Evolutionary conservation across 257 asterid genomes (phyloP), one percentile per base, ranked within the genome.

Genomic region (Przewalskia tangutica): DNA sequence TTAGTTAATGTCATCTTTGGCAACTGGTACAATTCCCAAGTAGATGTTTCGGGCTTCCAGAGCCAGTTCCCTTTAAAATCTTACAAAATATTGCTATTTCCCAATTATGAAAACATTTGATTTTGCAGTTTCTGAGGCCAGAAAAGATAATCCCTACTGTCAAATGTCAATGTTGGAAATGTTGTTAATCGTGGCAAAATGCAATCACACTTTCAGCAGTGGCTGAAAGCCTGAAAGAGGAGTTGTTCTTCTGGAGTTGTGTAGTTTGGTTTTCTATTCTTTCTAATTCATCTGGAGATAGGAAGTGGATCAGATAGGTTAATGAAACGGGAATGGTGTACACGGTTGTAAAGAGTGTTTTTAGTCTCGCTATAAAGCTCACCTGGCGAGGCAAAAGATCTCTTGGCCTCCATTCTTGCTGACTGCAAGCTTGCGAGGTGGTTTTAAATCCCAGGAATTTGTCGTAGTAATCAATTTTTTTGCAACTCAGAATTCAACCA

Each of bases 121-220:
- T 48, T 20, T 42, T 77, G 64, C 81, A 85, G 85, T 85, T 85
- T 79, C 40, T 85, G 66, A 79, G 81, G 83, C 87, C 87, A 2
- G 82, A 77, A 60, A 85, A 77, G 79, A 82, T 85, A 56, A 85
- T 85, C 66, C 87, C 87, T 40, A 85, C 87, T 18, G 85, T 85
- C 12, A 13, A 40, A 44, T 54, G 40, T 40, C 70, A 85, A 85
- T 78, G 81, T 77, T 58, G 87, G 87, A 65, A 85, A 55, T 77
- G 81, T 83, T 64, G 73, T 67, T 9, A 82, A 82, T 83, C 87
- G 87, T 20, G 79, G 80, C 56, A 82, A 81, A 83, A 85, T 85
- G 85, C 87, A 85, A 62, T 82, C 87, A 40, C 78, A 82, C 81
- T 85, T 85, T 50, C 85, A 81, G 58, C 81, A 85, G 38, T 85